Evolutionary conservation across 139 green algal species (phyloP), one percentile per base, ranked within the genome.

Genomic region (Ettlia oleoabundans): DNA sequence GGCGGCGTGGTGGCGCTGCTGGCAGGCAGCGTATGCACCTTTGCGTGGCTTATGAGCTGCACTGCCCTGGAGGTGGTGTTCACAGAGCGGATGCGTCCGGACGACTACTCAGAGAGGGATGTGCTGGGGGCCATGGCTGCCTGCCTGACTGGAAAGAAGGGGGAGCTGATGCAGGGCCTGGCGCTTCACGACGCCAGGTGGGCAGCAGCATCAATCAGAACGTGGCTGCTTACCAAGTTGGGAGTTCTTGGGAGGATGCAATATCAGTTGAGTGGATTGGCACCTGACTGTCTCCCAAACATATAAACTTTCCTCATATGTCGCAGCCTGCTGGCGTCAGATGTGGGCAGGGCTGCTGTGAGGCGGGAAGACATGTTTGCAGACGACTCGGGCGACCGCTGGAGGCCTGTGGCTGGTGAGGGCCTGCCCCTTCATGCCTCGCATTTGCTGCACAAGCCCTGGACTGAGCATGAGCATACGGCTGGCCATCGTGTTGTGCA

Each of bases 331-430:
- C 47, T 86, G 35, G 69, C 88, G 58, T 32, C 76, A 21, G 61
- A 72, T 24, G 35, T 66, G 7, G 84, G 81, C 26, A 83, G 42
- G 73, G 73, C 73, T 6, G 73, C 53, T 9, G 58, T 38, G 41
- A 82, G 86, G 38, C 76, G 87, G 9, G 61, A 30, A n/a, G 76
- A 86, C 3, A 40, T 92, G 2, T 92, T 89, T 76, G 69, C 80
- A 19, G 88, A 92, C 69, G 88, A 91, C 5, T 75, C 80, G 1
- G 88, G 88, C 42, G 84, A 61, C 30, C 38, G 68, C 21, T 92
- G 88, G 88, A 52, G 37, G 73, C 53, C 73, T 26, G 73, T 58
- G 58, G 32, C 79, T n/a, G 30, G 33, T 91, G 37, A 55, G 62
- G 1, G n/a, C 21, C 47, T 15, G 10, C 47, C 15, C 47, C 15